Evolutionary conservation across 2,329 filamentous ascomycete species (phyloP), one percentile per base, ranked within the genome.

Genomic region (Neodidymelliopsis sp.): DNA sequence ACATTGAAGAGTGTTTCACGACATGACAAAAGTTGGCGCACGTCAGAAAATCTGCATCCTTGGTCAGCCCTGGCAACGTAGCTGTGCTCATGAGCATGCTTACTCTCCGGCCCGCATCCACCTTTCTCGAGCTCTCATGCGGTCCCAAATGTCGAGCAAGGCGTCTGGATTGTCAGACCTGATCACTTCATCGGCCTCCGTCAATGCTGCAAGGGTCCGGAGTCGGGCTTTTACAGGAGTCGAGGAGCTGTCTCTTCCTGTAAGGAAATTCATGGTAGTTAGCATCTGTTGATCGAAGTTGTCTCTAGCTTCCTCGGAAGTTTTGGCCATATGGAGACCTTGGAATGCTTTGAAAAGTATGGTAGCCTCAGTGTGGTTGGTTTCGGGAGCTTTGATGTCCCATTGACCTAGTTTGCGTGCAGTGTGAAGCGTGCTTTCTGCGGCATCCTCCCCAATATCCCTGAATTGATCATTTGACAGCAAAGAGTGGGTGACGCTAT

Each of bases 31-130:
- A 97, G 85, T 43, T 89, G 84, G 49, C 87, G 86, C 43, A 96
- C 84, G 65, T 95, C 90, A 42, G 87, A 83, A 54, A 89, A 90
- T 50, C 86, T 89, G 68, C 13, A 69, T 12, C 2, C 7, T 37
- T 5, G 22, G 34, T 46, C 22, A 47, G 25, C 6, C n/a, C n/a
- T 8, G 4, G 22, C 3, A 2, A 13, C 8, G n/a, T n/a, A 15
- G 4, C n/a, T 19, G 16, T 10, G 2, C 4, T n/a, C n/a, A 8
- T 13, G 6, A 6, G n/a, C 19, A 18, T 8, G 75, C 84, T 75
- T 79, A 91, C 89, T 86, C 83, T 68, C 89, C 90, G 54, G 85
- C 87, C 65, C 86, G 84, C 85, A 97, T 91, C 92, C 91, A 97
- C 31, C 78, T 77, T 13, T 85, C 81, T 22, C 91, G 84, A 10